phyloP scores from a whole-genome alignment of 192 early-diverging fungal species.

The Phycomyces blakesleeanus region DNA sequence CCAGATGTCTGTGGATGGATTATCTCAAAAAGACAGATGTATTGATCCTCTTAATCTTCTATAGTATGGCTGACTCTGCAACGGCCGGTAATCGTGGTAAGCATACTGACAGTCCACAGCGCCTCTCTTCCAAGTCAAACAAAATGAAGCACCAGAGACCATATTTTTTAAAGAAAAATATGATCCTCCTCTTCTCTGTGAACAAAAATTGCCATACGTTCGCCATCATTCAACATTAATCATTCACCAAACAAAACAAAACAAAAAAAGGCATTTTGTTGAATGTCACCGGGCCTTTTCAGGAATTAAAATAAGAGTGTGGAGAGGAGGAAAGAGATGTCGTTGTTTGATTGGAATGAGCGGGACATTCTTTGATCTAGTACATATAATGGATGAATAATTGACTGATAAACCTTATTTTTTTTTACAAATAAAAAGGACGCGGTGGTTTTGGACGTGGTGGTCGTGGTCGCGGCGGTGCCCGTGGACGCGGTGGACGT shows the following conservation, averaged over 20 bases:
- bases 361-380: neutral
- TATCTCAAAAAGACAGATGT: neutral
- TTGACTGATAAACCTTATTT: neutral
- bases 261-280: no score
- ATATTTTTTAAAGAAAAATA: no score
- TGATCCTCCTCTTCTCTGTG: neutral
- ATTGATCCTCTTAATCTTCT: slow-evolving; percentile 5
- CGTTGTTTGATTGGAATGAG: no score
- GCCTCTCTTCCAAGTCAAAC: no score
- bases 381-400: slow-evolving; percentile 38
- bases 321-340: no score
- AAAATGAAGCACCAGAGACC: no score
- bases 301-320: no score
- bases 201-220: neutral
- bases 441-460: slow-evolving; percentile 82
- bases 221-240: neutral
- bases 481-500: slow-evolving; percentile 75
- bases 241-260: neutral
- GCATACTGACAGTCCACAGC: neutral
- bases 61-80: slow-evolving; percentile 75
- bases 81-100: slow-evolving; percentile 72
- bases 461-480: slow-evolving; percentile 67
- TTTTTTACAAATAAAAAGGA: slow-evolving; percentile 38
- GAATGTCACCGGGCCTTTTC: no score
- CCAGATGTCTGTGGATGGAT: neutral